Evolutionary conservation across 768 basidiomycete genomes (phyloP).

Genomic region (Chalciporus pseudorubinellus): DNA sequence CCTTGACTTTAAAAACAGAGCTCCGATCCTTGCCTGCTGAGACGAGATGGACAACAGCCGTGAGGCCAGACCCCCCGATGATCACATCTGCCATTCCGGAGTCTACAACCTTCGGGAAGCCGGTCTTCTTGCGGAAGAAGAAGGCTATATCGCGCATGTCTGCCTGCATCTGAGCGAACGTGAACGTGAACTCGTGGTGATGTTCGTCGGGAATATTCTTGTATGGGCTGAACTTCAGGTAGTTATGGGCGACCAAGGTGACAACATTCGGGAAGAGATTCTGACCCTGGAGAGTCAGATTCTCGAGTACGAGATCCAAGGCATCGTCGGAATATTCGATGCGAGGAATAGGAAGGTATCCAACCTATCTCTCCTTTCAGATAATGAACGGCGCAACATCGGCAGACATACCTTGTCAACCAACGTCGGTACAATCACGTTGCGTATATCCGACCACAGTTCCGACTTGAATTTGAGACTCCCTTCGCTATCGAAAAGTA

Average conservation of each 20-base stretch:
- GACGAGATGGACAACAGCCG: slow-evolving; percentile 59
- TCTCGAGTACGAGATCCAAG: slow-evolving; percentile 90
- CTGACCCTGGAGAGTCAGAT: slow-evolving; percentile 80
- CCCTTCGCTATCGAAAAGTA: slow-evolving; percentile 79
- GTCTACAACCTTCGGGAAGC: slow-evolving; percentile 77
- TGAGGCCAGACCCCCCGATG: slow-evolving; percentile 80
- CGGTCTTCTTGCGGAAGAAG: slow-evolving; percentile 83
- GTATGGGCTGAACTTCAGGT: slow-evolving; percentile 84
- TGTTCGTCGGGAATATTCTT: slow-evolving; percentile 48
- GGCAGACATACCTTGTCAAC: slow-evolving; percentile 59
- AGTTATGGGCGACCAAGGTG: slow-evolving; percentile 75
- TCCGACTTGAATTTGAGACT: slow-evolving; percentile 84
- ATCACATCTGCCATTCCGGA: slow-evolving; percentile 84
- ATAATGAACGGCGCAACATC: neutral
- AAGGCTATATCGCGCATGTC: slow-evolving; percentile 95
- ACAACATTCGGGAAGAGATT: slow-evolving; percentile 88
- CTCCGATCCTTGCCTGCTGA: slow-evolving; percentile 59
- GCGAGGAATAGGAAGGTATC: slow-evolving; percentile 87
- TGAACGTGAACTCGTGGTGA: slow-evolving; percentile 72
- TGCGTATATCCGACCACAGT: slow-evolving; percentile 85
- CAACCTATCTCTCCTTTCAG: slow-evolving; percentile 42
- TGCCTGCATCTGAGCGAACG: slow-evolving; percentile 83
- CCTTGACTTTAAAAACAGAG: slow-evolving; percentile 71
- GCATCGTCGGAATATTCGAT: slow-evolving; percentile 89
- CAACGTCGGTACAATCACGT: slow-evolving; percentile 75